These are phyloP conservation scores for Bacidia rubella DNA, from an alignment of 495 filamentous ascomycete genomes.

Conservation along the genomic window DNA sequence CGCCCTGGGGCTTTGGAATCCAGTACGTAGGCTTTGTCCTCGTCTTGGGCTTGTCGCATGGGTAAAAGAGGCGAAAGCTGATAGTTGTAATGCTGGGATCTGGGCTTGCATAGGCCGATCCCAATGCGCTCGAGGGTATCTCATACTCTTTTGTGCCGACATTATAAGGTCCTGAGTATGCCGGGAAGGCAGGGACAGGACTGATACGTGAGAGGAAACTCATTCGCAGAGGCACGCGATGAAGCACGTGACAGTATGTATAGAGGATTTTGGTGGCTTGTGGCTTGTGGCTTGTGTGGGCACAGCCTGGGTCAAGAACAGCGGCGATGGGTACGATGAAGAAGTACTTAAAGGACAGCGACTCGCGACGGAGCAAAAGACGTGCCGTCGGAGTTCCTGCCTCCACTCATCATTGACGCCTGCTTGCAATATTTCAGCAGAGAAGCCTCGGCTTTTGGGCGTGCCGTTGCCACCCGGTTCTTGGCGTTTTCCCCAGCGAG, in stretches of 20 bases:
- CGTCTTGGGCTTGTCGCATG: slow-evolving; percentile 33
- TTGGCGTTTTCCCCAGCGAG: no score
- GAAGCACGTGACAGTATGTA: slow-evolving; percentile 2
- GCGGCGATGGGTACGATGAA: no score
- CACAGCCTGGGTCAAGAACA: no score
- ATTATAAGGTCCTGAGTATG: slow-evolving; percentile 56
- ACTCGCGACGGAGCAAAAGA: no score
- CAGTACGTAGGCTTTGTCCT: slow-evolving; percentile 38
- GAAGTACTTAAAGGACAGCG: no score
- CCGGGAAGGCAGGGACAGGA: slow-evolving; percentile 44
- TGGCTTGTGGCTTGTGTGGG: no score
- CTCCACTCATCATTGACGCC: no score
- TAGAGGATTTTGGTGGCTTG: no score
- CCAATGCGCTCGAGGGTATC: slow-evolving; percentile 44
- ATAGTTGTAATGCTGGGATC: slow-evolving; percentile 45
- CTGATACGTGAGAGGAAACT: slow-evolving; percentile 14
- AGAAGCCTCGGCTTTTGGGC: no score
- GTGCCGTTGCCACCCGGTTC: no score
- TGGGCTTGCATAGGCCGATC: slow-evolving; percentile 35
- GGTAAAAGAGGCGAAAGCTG: slow-evolving; percentile 66
- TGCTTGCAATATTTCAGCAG: no score
- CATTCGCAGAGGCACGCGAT: slow-evolving; percentile 5
- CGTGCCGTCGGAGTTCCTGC: no score
- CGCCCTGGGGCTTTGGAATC: slow-evolving; percentile 59
- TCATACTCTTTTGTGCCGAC: slow-evolving; percentile 67